Base-by-base conservation (phyloP, 176 grass and related monocot genomes). In the Tuctoria greenei region DNA sequence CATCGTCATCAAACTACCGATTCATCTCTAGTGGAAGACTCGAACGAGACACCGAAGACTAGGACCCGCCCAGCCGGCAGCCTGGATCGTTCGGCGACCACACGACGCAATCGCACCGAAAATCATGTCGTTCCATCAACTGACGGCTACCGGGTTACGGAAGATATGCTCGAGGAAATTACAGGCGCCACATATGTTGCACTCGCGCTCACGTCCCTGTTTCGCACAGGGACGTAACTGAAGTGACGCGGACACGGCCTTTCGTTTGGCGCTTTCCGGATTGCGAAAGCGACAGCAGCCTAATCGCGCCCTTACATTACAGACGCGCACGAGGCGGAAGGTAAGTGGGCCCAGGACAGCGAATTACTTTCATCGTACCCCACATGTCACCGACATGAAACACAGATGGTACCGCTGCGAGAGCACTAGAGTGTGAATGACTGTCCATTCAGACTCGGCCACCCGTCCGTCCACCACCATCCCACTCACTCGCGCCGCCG, bases 61-160 rank as follows among this genome's bases (percentile, higher is more conserved):
- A 78, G 74, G 82, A 78, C 82, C 37, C 44, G 72, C 82, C 37
- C 44, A 56, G 44, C 23, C 44, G 28, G 59, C 67, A 26, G 28
- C 74, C 18, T 20, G 58, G 46, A 65, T 43, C 13, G 56, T n/a
- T 64, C 23, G 42, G 8, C 51, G 8, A 54, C 51, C 20, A 21
- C 72, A 47, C 27, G n/a, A 20, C 16, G 16, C 10, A n/a, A n/a
- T n/a, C n/a, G n/a, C n/a, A n/a, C 51, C 28, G 9, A 49, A 69
- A 27, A 67, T n/a, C 61, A 74, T 67, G 31, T 31, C 31, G 31
- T 31, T 31, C 31, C 3, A 31, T 31, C n/a, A n/a, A n/a, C n/a
- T n/a, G n/a, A n/a, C n/a, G n/a, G n/a, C n/a, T n/a, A n/a, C n/a
- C n/a, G n/a, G n/a, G n/a, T n/a, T n/a, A n/a, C n/a, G n/a, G n/a